A percentile compares a stretch with the other conserved stretches of the same genome.
Evolutionary conservation across 2,329 filamentous ascomycete species (phyloP).

Genomic region (Cladosporium sp.): DNA sequence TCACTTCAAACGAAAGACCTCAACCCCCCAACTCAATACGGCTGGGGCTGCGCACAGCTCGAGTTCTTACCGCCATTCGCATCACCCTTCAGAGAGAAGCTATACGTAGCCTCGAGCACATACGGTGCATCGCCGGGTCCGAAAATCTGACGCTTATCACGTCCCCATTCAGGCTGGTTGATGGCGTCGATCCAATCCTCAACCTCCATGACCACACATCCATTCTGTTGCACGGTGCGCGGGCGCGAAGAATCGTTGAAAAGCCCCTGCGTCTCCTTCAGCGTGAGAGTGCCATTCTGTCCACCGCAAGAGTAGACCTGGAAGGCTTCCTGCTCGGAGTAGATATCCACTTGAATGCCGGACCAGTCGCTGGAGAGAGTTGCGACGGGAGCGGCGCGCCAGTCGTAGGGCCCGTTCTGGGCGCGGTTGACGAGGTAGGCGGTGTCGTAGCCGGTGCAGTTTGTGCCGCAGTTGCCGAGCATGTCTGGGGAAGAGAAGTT

Average conservation of each 20-base stretch:
- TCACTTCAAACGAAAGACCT: conserved; percentile 31
- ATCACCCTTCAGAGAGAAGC: conserved; percentile 35
- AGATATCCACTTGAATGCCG: conserved; percentile 78
- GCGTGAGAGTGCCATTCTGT: conserved; percentile 59
- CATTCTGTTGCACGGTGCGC: conserved; percentile 66
- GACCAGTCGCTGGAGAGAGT: conserved; percentile 68
- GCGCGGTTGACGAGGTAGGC: conserved; percentile 65
- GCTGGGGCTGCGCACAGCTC: background rate
- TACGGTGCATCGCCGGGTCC: conserved; percentile 41
- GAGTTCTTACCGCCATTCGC: background rate
- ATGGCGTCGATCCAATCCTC: conserved; percentile 93
- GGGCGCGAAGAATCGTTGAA: conserved; percentile 50
- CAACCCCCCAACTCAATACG: no score
- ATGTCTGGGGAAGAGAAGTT: conserved; percentile 61
- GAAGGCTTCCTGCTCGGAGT: conserved; percentile 77
- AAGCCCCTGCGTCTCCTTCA: conserved; percentile 68
- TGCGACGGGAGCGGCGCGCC: conserved; percentile 59
- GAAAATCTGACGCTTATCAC: conserved; percentile 50
- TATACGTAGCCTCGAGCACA: conserved; percentile 41
- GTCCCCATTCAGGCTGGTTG: conserved; percentile 87
- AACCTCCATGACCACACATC: conserved; percentile 85
- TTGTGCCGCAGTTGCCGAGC: conserved; percentile 68
- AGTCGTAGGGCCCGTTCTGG: conserved; percentile 55
- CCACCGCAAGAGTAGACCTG: conserved; percentile 82
- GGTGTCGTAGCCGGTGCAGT: conserved; percentile 81